Percentiles rank a stretch among this genome's conserved stretches.
Evolutionary conservation across 768 basidiomycete genomes (phyloP).

Genomic region (Jaapia argillacea): DNA sequence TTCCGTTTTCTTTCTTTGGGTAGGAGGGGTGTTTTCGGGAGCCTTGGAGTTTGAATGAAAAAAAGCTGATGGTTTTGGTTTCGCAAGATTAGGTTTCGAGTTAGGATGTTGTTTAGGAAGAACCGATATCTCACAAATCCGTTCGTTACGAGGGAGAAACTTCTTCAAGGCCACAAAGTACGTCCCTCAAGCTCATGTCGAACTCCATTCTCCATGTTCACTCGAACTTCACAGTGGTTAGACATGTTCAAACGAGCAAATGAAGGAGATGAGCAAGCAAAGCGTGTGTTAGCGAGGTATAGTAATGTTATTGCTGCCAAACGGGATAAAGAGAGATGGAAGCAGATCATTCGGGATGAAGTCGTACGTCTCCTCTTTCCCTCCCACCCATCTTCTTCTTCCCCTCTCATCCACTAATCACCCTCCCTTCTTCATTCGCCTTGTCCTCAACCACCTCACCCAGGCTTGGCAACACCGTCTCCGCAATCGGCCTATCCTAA

Average conservation of each 20-base stretch:
- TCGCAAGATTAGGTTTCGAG: slow-evolving; percentile 45
- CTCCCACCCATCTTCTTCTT: no score
- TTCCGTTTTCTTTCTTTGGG: background rate
- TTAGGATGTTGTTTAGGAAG: slow-evolving; percentile 42
- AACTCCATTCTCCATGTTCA: slow-evolving; percentile 1
- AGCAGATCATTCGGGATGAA: slow-evolving; percentile 35
- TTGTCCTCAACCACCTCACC: background rate
- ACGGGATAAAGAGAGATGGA: slow-evolving; percentile 38
- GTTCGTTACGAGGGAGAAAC: slow-evolving; percentile 30
- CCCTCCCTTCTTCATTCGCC: background rate
- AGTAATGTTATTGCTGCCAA: slow-evolving; percentile 43
- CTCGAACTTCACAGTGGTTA: slow-evolving; percentile 36
- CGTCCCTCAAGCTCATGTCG: slow-evolving; percentile 10
- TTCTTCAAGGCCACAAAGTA: slow-evolving; percentile 51
- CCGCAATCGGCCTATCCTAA: slow-evolving; percentile 55
- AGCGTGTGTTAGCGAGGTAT: slow-evolving; percentile 44
- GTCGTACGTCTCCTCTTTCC: no score
- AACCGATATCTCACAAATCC: slow-evolving; percentile 47
- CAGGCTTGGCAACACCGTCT: slow-evolving; percentile 50
- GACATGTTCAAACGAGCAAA: slow-evolving; percentile 44
- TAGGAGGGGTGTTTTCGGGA: slow-evolving; percentile 1
- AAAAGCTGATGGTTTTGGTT: no score
- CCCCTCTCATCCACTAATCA: no score
- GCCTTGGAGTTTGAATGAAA: background rate
- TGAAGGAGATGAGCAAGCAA: slow-evolving; percentile 37